phyloP scores from a whole-genome alignment of 371 early-diverging fungal genomes.

The Blakeslea trispora region DNA sequence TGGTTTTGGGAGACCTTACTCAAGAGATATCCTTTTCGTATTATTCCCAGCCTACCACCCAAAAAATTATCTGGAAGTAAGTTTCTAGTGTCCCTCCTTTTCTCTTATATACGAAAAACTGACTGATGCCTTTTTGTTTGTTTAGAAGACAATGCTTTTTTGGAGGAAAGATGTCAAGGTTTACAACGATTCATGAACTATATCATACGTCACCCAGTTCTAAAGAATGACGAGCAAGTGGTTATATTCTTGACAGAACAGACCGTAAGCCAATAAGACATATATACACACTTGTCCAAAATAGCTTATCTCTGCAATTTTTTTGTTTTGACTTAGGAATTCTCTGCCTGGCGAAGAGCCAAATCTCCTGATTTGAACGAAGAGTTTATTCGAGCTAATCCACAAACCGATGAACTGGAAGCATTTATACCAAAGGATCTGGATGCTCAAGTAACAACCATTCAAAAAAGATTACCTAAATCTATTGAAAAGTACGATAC shows the following conservation, averaged over 20 bases:
- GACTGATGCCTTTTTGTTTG: too few relatives aligned
- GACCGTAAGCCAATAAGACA: slow-evolving; percentile 60
- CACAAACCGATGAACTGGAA: slow-evolving; percentile 31
- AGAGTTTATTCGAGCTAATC: slow-evolving; percentile 34
- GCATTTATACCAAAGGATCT: slow-evolving; percentile 43
- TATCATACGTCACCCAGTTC: slow-evolving; percentile 71
- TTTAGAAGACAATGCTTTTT: slow-evolving; percentile 65
- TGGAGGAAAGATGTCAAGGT: slow-evolving; percentile 70
- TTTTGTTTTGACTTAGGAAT: slow-evolving; percentile 27
- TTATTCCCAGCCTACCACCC: slow-evolving; percentile 47
- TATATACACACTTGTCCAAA: too few relatives aligned
- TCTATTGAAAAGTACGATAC: slow-evolving; percentile 57
- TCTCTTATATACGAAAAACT: too few relatives aligned
- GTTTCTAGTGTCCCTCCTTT: too few relatives aligned
- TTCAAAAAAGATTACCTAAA: slow-evolving; percentile 29
- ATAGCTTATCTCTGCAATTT: too few relatives aligned
- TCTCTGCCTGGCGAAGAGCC: slow-evolving; percentile 47
- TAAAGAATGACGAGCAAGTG: slow-evolving; percentile 66
- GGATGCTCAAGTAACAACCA: slow-evolving; percentile 33
- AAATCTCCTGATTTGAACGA: slow-evolving; percentile 41
- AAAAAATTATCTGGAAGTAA: slow-evolving; percentile 49
- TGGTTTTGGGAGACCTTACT: slow-evolving; percentile 46
- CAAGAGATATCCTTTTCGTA: slow-evolving; percentile 46
- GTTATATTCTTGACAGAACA: slow-evolving; percentile 66
- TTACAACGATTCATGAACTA: slow-evolving; percentile 72